phyloP scores from a whole-genome alignment of 768 basidiomycete genomes.

The Pseudohyphozyma bogoriensis region DNA sequence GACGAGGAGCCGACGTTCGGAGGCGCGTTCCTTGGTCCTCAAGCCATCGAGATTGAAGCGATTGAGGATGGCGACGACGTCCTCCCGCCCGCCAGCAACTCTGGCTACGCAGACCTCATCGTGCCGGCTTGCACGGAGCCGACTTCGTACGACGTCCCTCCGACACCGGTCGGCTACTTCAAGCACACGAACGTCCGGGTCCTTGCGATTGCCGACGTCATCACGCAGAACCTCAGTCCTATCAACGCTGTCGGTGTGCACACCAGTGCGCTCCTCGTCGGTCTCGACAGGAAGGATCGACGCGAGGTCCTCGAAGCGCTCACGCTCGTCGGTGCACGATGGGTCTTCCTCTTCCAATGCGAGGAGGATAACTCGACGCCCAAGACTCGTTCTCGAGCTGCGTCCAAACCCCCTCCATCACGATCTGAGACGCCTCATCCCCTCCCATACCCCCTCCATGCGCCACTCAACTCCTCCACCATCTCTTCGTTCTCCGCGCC shows the following conservation, averaged over 20 bases:
- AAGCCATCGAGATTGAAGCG: neutral
- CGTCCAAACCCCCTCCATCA: neutral
- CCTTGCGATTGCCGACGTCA: conserved; percentile 25
- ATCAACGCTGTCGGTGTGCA: conserved; percentile 31
- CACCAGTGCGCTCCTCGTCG: conserved; percentile 21
- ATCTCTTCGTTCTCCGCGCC: conserved; percentile 16
- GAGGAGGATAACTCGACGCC: conserved; percentile 1
- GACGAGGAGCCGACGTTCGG: conserved; percentile 14
- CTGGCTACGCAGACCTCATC: conserved; percentile 13
- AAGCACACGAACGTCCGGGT: conserved; percentile 29
- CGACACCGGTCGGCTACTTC: conserved; percentile 4
- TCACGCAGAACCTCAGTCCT: conserved; percentile 25
- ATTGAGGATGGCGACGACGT: conserved; percentile 13
- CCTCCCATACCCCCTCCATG: conserved; percentile 23
- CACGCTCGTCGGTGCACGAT: conserved; percentile 21
- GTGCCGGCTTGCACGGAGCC: conserved; percentile 18
- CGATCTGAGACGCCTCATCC: conserved; percentile 7
- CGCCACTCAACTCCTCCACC: conserved; percentile 5
- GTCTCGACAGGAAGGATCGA: conserved; percentile 9
- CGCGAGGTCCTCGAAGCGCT: conserved; percentile 20
- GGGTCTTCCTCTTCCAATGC: conserved; percentile 22
- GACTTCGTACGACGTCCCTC: conserved; percentile 17
- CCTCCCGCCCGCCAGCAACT: conserved; percentile 8
- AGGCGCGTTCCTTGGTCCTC: conserved; percentile 14
- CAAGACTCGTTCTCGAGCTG: neutral